Conservation (phyloP, 2,329 filamentous ascomycete species). For the Trichoderma simmonsii region DNA sequence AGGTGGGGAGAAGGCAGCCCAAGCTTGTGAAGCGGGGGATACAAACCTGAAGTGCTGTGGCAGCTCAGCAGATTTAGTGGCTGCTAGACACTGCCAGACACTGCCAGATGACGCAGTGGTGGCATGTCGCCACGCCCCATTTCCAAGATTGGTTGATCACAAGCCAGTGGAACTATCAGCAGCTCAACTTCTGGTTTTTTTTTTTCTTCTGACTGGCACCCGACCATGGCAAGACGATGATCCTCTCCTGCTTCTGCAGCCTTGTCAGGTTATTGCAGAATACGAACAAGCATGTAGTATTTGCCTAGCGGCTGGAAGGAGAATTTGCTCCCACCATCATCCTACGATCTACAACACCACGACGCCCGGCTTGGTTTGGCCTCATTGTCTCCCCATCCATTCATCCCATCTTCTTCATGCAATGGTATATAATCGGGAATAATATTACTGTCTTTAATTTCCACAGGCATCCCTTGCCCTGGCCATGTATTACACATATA, state of each 20-base stretch:
- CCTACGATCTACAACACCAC: neutral
- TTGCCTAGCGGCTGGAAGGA: neutral
- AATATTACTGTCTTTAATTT: neutral
- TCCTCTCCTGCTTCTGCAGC: neutral
- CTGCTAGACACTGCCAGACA: neutral
- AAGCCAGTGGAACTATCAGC: constrained; percentile 1
- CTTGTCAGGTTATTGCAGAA: neutral
- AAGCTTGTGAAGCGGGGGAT: constrained; percentile 7
- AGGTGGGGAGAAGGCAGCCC: constrained; percentile 5
- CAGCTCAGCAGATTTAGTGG: neutral
- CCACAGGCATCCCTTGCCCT: neutral
- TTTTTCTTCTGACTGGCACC: neutral
- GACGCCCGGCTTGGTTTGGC: neutral
- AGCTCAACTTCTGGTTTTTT: neutral
- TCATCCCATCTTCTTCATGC: neutral
- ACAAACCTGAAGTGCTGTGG: neutral
- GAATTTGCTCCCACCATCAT: neutral
- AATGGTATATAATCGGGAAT: neutral
- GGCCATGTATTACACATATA: neutral
- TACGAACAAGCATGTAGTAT: neutral
- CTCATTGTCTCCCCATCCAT: neutral
- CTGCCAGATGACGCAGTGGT: constrained; percentile 18
- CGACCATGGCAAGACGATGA: neutral
- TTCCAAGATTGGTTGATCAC: constrained; percentile 9
- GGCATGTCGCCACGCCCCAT: constrained; percentile 13